A percentile compares a stretch with the other conserved stretches of the same genome.
These are phyloP conservation scores for Ceratobasidium sp. DNA, from an alignment of 1,284 basidiomycete genomes.

Conservation along the genomic window DNA sequence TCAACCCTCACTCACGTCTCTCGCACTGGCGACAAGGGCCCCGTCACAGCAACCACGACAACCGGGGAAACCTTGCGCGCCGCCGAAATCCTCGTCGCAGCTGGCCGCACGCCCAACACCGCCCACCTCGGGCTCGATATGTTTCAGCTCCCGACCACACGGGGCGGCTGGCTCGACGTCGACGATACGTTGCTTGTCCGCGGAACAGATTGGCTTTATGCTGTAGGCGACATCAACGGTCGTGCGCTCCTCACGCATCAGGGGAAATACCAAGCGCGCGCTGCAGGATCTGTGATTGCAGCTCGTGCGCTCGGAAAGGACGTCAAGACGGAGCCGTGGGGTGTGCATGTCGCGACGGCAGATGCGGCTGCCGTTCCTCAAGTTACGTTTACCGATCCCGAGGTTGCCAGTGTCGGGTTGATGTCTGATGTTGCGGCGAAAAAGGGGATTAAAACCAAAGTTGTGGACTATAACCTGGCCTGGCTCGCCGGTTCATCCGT, in stretches of 20 bases:
- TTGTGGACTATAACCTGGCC: slow-evolving; percentile 37
- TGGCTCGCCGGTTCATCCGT: slow-evolving; percentile 39
- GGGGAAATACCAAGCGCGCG: slow-evolving; percentile 45
- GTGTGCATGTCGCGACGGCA: slow-evolving; percentile 35
- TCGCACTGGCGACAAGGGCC: slow-evolving; percentile 18
- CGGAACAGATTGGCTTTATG: slow-evolving; percentile 41
- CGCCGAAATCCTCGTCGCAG: slow-evolving; percentile 41
- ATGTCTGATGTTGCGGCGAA: slow-evolving; percentile 17
- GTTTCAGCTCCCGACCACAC: slow-evolving; percentile 29
- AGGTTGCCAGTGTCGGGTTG: slow-evolving; percentile 40
- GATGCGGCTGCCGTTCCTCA: slow-evolving; percentile 37
- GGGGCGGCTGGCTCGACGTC: slow-evolving; percentile 38
- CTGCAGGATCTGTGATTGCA: slow-evolving; percentile 30
- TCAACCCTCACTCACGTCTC: slow-evolving; percentile 22
- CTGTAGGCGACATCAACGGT: slow-evolving; percentile 44
- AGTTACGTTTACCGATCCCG: slow-evolving; percentile 42
- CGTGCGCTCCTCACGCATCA: slow-evolving; percentile 42
- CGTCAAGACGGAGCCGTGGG: slow-evolving; percentile 27
- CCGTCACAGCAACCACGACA: slow-evolving; percentile 6
- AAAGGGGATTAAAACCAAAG: slow-evolving; percentile 7
- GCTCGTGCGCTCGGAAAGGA: slow-evolving; percentile 38
- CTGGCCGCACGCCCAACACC: slow-evolving; percentile 43
- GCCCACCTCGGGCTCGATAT: slow-evolving; percentile 29
- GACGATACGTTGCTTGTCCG: slow-evolving; percentile 40
- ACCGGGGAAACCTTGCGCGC: slow-evolving; percentile 24